Evolutionary conservation across 2,329 filamentous ascomycete species (phyloP), one percentile per base, ranked within the genome.

Genomic region (Scolecobasidium constrictum): DNA sequence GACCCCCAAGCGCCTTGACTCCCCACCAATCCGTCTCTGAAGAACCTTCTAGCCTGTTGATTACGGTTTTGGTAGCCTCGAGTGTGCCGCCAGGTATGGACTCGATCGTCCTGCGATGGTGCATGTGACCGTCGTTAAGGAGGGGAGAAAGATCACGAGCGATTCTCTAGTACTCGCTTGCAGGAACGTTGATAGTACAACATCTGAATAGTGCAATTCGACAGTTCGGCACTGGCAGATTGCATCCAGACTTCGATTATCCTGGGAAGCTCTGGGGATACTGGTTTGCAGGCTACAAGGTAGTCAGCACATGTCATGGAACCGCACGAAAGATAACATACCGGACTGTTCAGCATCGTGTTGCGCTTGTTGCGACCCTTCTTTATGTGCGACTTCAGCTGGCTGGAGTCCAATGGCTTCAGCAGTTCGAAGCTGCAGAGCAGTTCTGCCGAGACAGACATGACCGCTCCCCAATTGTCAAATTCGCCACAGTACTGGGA

Each of bases 391-490:
- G 83, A 95, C 74, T 98, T 98, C 48, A 98, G 71, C 23, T 90
- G 90, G 54, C 85, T 93, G 11, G 88, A 95, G 63, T 98, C 92
- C 37, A 98, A 73, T 5, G 92, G 92, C 63, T 98, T 98, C 47
- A 98, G 73, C 13, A 98, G 72, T 64, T 98, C 92, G 57, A 98
- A 98, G 59, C 88, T 95, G 67, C 92, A 98, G 2, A 98, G 76
- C 41, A 98, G 67, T 62, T 96, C 92, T 12, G 77, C 78, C 2
- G 87, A 95, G 17, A 98, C 92, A 2, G 90, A 94, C 92, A 98
- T 98, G 51, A 96, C 88, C 12, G 92, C 92, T 16, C 92, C 92
- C 86, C 92, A 96, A 50, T 98, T 98, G 60, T 98, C 92, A 52
- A 98, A 98, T 62, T 98, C 92, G 51, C 92, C 92, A 55, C 92